Evolutionary conservation across 139 green algal genomes (phyloP).

Genomic region (Helicosporidium sp.): DNA sequence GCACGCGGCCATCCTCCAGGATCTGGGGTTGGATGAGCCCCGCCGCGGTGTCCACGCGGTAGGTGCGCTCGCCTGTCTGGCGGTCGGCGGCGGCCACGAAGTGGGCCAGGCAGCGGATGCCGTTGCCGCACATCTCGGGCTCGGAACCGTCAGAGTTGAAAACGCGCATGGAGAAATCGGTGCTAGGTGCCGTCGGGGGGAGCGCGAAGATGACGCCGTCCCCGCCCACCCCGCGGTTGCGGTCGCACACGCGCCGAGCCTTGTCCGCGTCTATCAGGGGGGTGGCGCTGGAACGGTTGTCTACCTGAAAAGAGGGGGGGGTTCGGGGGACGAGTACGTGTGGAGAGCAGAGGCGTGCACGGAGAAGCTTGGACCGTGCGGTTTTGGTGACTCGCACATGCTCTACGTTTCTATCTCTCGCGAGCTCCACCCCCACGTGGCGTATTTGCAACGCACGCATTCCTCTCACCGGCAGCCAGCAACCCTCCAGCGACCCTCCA

Average conservation of each 20-base stretch:
- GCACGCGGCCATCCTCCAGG: constrained; percentile 65
- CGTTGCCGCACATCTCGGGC: constrained; percentile 99
- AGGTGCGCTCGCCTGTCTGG: constrained; percentile 16
- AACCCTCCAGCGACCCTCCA: too few species aligned
- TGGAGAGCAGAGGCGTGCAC: not conserved
- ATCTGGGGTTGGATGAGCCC: constrained; percentile 81
- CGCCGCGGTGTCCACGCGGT: constrained; percentile 78
- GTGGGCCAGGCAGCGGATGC: constrained; percentile 83
- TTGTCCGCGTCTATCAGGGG: constrained; percentile 57
- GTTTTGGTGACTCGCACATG: too few species aligned
- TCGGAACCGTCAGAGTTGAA: constrained; percentile 92
- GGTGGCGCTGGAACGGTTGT: constrained; percentile 63
- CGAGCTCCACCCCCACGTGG: too few species aligned
- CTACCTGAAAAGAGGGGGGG: constrained; percentile 35
- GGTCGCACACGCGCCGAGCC: constrained; percentile 68
- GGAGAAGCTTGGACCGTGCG: too few species aligned
- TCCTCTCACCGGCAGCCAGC: not conserved
- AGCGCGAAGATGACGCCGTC: constrained; percentile 93
- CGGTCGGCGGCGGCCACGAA: constrained; percentile 68
- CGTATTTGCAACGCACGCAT: not conserved
- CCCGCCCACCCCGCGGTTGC: constrained; percentile 88
- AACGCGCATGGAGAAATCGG: constrained; percentile 90
- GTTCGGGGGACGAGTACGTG: not conserved
- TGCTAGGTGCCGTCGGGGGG: constrained; percentile 24
- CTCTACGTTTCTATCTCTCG: too few species aligned